A percentile compares a stretch with the other conserved stretches of the same genome.
phyloP scores from a whole-genome alignment of 768 basidiomycete species.

The Lactarius pseudohatsudake region DNA sequence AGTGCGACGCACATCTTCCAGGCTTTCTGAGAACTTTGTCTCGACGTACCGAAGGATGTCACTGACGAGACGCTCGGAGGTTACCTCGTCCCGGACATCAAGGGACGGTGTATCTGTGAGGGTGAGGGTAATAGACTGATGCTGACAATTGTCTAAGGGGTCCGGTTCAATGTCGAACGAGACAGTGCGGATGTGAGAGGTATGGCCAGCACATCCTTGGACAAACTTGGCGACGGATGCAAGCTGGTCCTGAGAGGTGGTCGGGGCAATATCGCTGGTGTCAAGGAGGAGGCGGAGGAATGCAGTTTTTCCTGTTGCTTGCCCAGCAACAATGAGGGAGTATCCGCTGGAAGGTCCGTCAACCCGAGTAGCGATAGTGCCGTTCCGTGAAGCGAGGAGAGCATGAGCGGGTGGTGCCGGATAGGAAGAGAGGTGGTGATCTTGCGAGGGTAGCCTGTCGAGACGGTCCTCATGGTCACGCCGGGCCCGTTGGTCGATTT shows the following conservation, averaged over 20 bases:
- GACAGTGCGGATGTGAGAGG: slow-evolving; percentile 66
- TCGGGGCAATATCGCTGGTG: slow-evolving; percentile 65
- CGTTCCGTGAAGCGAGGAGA: slow-evolving; percentile 33
- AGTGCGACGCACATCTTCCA: slow-evolving; percentile 68
- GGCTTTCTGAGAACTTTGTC: slow-evolving; percentile 65
- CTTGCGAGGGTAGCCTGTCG: slow-evolving; percentile 29
- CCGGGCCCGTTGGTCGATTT: slow-evolving; percentile 50
- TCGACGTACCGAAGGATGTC: slow-evolving; percentile 76
- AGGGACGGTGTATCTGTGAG: slow-evolving; percentile 83
- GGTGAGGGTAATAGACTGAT: slow-evolving; percentile 57
- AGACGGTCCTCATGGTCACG: slow-evolving; percentile 44
- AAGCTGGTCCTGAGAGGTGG: slow-evolving; percentile 71
- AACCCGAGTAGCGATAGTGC: slow-evolving; percentile 33
- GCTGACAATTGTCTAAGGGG: slow-evolving; percentile 45
- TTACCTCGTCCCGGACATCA: slow-evolving; percentile 65
- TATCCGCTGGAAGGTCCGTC: slow-evolving; percentile 45
- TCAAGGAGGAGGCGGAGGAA: slow-evolving; percentile 85
- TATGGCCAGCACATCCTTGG: slow-evolving; percentile 70
- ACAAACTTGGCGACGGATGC: slow-evolving; percentile 80
- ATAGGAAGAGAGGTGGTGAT: slow-evolving; percentile 30
- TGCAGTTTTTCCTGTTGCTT: slow-evolving; percentile 82
- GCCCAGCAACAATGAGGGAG: slow-evolving; percentile 81
- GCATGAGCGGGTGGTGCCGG: slow-evolving; percentile 33
- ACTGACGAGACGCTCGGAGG: slow-evolving; percentile 59
- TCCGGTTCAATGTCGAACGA: slow-evolving; percentile 71